Evolutionary conservation across 2,329 filamentous ascomycete species (phyloP).

Genomic region (Epichloe hybrida): DNA sequence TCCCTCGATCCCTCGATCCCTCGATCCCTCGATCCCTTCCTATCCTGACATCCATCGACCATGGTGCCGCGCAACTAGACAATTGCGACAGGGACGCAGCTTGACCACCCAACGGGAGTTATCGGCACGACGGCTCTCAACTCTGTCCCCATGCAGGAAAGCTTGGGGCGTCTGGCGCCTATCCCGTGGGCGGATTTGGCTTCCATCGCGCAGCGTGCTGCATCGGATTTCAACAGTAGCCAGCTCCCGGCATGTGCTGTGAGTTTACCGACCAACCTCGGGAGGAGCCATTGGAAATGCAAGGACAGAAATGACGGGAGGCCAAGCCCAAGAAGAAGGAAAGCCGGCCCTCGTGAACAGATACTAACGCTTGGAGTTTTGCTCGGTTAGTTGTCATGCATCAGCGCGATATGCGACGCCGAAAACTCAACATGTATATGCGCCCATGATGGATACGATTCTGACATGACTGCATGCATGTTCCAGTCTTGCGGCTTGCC

Average conservation of each 20-base stretch:
- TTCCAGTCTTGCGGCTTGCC: constrained; percentile 7
- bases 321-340: no score
- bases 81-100: not conserved
- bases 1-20: no score
- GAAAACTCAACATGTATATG: constrained; percentile 8
- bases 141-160: not conserved
- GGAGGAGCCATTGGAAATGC: not conserved
- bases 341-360: no score
- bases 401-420: constrained; percentile 6
- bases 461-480: constrained; percentile 12
- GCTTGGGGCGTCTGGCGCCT: not conserved
- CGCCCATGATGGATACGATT: constrained; percentile 3
- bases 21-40: no score
- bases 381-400: constrained; percentile 9
- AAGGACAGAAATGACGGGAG: no score
- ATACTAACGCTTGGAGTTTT: not conserved
- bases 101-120: not conserved
- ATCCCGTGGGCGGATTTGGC: not conserved
- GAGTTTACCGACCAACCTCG: not conserved
- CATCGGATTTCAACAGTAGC: not conserved
- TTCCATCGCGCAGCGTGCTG: not conserved
- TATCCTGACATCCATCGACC: not conserved
- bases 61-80: not conserved
- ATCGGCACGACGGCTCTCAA: not conserved
- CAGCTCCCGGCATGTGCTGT: not conserved